Evolutionary conservation across 164 flowering plant species (phyloP), one percentile per base, ranked within the genome.

Genomic region (Chimonanthus praecox): DNA sequence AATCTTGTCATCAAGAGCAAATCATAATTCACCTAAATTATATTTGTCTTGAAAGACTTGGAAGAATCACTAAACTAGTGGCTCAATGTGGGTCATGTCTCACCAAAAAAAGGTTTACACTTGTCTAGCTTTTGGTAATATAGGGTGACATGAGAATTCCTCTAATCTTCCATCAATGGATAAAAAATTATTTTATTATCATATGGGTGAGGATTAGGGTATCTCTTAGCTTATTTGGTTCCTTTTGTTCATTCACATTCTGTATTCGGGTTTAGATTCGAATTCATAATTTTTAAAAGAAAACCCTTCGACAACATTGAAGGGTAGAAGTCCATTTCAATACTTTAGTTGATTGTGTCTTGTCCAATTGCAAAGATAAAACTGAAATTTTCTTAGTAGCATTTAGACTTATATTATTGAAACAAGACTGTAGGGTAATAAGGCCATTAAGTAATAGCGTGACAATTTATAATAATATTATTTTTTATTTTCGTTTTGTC

Each of bases 1-100:
- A 66, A 66, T 46, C 69, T 46, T 66, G 69, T 66, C 69, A 66
- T 66, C 69, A 66, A 66, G 2, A 18, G 5, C 69, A 66, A 66
- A 66, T 66, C 69, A 44, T 44, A 9, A 13, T 66, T 66, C 66
- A 63, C 44, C 7, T 20, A 21, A 18, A 54, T n/a, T 54, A 54
- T n/a, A 54, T 54, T 10, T 4, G 60, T 54, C 16, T 54, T 54
- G 16, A 13, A 54, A 11, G 60, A 11, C 5, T 54, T n/a, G 16
- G 60, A 54, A 54, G 4, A 11, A 3, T 54, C 16, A 13, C 60
- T 54, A 54, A 33, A 54, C 16, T 54, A 54, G 60, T 13, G n/a
- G 60, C 5, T 54, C 3, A 54, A 13, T 1, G 60, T 54, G 60
- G 60, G 60, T 11, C 60, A 54, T 54, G 16, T n/a, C 60, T 11